Evolutionary conservation across 257 asterid genomes (phyloP).

Genomic region (Mentha longifolia): DNA sequence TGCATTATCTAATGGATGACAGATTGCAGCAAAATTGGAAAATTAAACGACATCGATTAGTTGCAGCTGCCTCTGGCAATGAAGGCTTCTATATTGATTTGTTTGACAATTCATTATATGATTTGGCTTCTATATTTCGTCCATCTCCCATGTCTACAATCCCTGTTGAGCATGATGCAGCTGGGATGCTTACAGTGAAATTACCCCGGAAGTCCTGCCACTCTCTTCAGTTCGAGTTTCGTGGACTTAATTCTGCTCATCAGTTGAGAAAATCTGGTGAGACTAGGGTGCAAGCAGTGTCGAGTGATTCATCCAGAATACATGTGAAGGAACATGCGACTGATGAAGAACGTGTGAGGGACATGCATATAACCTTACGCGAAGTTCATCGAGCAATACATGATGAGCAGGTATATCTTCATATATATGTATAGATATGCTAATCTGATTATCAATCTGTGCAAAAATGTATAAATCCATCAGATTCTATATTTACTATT

Average conservation of each 20-base stretch:
- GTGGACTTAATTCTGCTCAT: slow-evolving; percentile 54
- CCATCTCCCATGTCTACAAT: slow-evolving; percentile 80
- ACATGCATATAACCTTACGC: slow-evolving; percentile 69
- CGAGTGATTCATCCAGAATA: slow-evolving; percentile 49
- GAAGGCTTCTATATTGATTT: slow-evolving; percentile 95
- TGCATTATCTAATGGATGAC: slow-evolving; percentile 39
- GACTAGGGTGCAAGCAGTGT: slow-evolving; percentile 29
- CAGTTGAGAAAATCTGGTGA: slow-evolving; percentile 40
- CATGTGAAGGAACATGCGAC: slow-evolving; percentile 45
- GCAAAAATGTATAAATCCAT: slow-evolving; percentile 1
- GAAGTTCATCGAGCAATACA: slow-evolving; percentile 84
- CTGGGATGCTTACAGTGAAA: slow-evolving; percentile 97
- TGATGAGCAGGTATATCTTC: slow-evolving; percentile 75
- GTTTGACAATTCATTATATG: slow-evolving; percentile 81
- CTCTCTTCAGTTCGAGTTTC: slow-evolving; percentile 83
- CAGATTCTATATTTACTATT: slow-evolving; percentile 14
- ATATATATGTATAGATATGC: background rate
- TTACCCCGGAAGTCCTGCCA: slow-evolving; percentile 74
- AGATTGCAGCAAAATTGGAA: slow-evolving; percentile 99
- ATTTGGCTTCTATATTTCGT: slow-evolving; percentile 70
- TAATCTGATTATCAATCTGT: slow-evolving; percentile 6
- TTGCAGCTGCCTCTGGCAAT: slow-evolving; percentile 93
- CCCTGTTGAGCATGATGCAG: slow-evolving; percentile 83
- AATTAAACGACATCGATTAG: slow-evolving; percentile 82
- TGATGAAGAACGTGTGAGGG: slow-evolving; percentile 76